Percentiles rank a stretch among this genome's conserved stretches.
phyloP scores from a whole-genome alignment of 148 eudicot genomes.

The Fagopyrum esculentum region DNA sequence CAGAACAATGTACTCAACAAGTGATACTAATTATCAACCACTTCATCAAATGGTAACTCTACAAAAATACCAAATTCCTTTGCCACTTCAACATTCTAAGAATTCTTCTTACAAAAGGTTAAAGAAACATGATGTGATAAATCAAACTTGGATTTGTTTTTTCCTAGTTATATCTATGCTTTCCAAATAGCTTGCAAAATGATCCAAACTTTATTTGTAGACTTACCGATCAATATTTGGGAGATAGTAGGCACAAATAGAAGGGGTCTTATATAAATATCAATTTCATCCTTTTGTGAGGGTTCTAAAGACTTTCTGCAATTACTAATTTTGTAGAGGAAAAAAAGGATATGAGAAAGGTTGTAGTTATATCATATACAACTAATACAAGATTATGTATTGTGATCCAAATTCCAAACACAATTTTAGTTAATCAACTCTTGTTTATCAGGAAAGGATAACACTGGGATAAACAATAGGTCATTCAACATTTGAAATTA shows the following conservation, averaged over 20 bases:
- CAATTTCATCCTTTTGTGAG: neutral
- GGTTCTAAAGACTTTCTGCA: neutral
- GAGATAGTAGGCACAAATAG: neutral
- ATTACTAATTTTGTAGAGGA: too few relatives aligned
- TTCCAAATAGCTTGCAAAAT: neutral
- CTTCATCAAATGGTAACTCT: too few relatives aligned
- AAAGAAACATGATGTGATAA: neutral
- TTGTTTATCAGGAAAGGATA: neutral
- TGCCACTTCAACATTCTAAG: too few relatives aligned
- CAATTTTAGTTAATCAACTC: neutral
- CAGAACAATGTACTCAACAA: too few relatives aligned
- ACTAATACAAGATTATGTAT: neutral
- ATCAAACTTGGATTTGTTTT: neutral
- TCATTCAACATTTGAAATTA: too few relatives aligned
- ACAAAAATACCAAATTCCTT: too few relatives aligned
- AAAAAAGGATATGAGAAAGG: too few relatives aligned
- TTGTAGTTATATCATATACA: too few relatives aligned
- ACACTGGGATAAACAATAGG: too few relatives aligned
- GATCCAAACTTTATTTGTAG: neutral
- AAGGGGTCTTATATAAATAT: neutral
- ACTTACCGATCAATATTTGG: neutral
- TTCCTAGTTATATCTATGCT: neutral
- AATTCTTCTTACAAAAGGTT: neutral
- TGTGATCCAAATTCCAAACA: too few relatives aligned
- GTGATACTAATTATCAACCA: too few relatives aligned